phyloP scores from a whole-genome alignment of 2,329 filamentous ascomycete species.

The Meredithiella fracta region DNA sequence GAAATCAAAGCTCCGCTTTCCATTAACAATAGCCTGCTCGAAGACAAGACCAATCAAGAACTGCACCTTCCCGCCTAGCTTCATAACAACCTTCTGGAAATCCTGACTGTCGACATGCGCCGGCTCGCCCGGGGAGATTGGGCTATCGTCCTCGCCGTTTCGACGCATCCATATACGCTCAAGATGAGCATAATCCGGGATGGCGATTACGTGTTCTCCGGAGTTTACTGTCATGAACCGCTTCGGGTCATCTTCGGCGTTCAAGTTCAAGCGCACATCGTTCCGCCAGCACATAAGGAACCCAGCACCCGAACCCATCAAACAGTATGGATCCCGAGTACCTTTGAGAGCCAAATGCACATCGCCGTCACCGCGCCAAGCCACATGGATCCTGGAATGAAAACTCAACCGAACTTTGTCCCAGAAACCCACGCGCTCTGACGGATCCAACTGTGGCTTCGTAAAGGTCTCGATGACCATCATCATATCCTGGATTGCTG shows the following conservation, averaged over 20 bases:
- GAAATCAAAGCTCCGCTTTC: conserved; percentile 69
- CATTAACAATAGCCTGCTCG: conserved; percentile 61
- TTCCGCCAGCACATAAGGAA: conserved; percentile 99
- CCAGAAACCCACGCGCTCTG: conserved; percentile 92
- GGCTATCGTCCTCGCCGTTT: conserved; percentile 33
- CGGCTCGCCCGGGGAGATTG: background rate
- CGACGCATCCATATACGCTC: conserved; percentile 48
- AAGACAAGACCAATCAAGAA: conserved; percentile 88
- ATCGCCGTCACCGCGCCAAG: conserved; percentile 92
- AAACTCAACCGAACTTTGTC: conserved; percentile 92
- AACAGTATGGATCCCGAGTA: conserved; percentile 77
- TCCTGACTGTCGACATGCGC: conserved; percentile 31
- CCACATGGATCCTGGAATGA: conserved; percentile 74
- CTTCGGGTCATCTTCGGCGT: conserved; percentile 70
- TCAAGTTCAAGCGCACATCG: conserved; percentile 75
- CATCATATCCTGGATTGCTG: conserved; percentile 99
- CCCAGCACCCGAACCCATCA: conserved; percentile 83
- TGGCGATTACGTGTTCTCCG: conserved; percentile 82
- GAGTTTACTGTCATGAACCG: conserved; percentile 93
- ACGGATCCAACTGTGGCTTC: conserved; percentile 84
- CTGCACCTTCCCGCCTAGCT: conserved; percentile 86
- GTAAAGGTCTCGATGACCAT: conserved; percentile 97
- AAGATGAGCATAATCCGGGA: conserved; percentile 84
- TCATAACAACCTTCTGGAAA: conserved; percentile 99
- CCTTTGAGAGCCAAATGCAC: conserved; percentile 87